These are phyloP conservation scores for Astrephomene gubernaculifera DNA, from an alignment of 139 green algal species.

Conservation along the genomic window DNA sequence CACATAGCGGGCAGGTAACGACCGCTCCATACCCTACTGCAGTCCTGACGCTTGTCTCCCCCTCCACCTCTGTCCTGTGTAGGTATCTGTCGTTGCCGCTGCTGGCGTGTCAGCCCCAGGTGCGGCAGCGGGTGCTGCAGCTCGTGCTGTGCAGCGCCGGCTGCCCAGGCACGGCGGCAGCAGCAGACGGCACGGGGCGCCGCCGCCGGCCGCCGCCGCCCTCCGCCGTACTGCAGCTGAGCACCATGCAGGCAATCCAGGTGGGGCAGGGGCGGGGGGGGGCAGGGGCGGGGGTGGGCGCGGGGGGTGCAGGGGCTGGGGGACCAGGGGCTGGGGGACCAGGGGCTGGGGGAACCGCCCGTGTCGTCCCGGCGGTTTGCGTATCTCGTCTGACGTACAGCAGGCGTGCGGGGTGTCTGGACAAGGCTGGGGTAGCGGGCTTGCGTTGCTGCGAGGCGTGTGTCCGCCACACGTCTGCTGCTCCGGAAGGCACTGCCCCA, in stretches of 20 bases:
- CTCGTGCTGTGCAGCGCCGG: slow-evolving; percentile 11
- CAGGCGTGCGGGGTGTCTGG: too few species aligned
- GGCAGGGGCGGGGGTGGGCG: background rate
- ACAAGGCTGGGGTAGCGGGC: too few species aligned
- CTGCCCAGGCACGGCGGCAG: background rate
- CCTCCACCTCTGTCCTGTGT: background rate
- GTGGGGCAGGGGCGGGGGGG: background rate
- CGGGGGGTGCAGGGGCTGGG: too few species aligned
- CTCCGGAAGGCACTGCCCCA: too few species aligned
- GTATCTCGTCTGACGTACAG: too few species aligned
- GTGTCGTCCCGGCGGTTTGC: too few species aligned
- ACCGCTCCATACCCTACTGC: too few species aligned
- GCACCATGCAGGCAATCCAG: slow-evolving; percentile 24
- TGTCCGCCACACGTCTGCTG: too few species aligned
- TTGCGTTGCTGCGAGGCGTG: too few species aligned
- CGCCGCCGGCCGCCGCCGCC: background rate
- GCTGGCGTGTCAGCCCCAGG: background rate
- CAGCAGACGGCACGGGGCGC: background rate
- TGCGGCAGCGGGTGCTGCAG: background rate
- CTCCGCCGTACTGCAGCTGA: slow-evolving; percentile 31
- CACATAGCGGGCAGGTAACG: too few species aligned
- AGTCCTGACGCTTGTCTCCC: background rate
- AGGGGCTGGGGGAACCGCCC: too few species aligned
- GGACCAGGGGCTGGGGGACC: too few species aligned
- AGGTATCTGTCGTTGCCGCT: slow-evolving; percentile 38